Base-by-base conservation (phyloP, 345 rosid species). In the Syzygium grande region DNA sequence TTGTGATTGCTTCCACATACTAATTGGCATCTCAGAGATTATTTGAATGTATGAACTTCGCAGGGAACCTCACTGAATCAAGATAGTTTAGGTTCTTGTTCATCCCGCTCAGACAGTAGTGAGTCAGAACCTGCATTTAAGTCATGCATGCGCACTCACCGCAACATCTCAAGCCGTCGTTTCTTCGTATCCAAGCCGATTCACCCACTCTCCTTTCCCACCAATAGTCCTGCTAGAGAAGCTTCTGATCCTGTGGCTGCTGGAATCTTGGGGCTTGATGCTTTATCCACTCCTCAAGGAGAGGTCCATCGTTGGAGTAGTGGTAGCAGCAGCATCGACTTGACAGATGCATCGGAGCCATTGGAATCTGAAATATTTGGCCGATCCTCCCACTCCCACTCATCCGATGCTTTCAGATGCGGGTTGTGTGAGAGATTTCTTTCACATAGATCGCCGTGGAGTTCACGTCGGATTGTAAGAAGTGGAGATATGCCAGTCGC, bases 101-200 rank as follows among this genome's bases (percentile, higher is more conserved):
- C 94, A 61, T 92, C 93, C 23, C 52, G n/a, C 89, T 93, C 96
- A 41, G 95, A 92, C 88, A 87, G 92, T 80, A 93, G 92, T n/a
- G 96, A 92, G 38, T 88, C 91, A 15, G 96, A 93, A 85, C 87
- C 89, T 61, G 87, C 86, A 84, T 84, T 89, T 89, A 92, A 89
- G 86, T 84, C 92, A 68, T 87, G 91, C 88, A 77, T 87, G 77
- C 88, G 91, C 73, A 89, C 93, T 78, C 93, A 91, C 86, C 91
- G 89, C 52, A 94, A 89, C 92, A 86, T 92, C 86, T 91, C 95
- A n/a, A 89, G 89, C 77, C 88, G 89, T 34, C 88, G 91, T 85
- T 92, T 89, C 89, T 93, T 92, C 86, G 86, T 92, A 90, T 91
- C 95, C 89, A 95, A 95, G 86, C 94, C 97, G 14, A 90, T 95